A percentile compares a stretch with the other conserved stretches of the same genome.
These are phyloP conservation scores for Cucurbita argyrosperma DNA, from an alignment of 306 rosid genomes.

Conservation along the genomic window DNA sequence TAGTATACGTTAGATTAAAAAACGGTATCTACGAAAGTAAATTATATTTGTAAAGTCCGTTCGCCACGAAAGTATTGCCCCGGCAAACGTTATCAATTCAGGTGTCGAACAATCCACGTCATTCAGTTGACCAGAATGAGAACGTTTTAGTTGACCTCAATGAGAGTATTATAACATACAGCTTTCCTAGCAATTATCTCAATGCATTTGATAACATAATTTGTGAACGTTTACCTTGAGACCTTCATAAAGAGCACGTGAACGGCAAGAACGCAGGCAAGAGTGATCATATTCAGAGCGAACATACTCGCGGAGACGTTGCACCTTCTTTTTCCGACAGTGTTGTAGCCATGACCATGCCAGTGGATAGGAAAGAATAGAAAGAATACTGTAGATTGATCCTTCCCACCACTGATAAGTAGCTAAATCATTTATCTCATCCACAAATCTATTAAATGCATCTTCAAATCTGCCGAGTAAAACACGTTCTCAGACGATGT, in stretches of 20 bases:
- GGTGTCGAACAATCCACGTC: background rate
- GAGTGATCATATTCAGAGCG: constrained; percentile 42
- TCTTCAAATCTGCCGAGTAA: constrained; percentile 30
- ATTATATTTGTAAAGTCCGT: background rate
- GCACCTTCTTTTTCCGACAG: constrained; percentile 28
- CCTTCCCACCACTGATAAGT: constrained; percentile 47
- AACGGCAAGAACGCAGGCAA: constrained; percentile 39
- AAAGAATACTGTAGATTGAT: constrained; percentile 30
- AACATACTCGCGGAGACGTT: constrained; percentile 35
- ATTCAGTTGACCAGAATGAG: background rate
- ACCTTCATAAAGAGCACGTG: constrained; percentile 45
- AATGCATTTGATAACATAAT: background rate
- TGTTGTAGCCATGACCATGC: constrained; percentile 39
- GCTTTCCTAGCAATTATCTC: background rate
- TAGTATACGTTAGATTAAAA: background rate
- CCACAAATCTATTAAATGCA: constrained; percentile 41
- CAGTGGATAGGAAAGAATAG: constrained; percentile 28
- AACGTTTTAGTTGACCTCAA: background rate
- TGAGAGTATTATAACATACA: background rate
- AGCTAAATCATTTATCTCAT: constrained; percentile 30
- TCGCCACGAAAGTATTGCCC: background rate
- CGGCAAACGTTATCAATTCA: background rate
- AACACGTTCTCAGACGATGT: background rate
- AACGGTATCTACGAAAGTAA: background rate
- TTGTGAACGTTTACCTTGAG: constrained; percentile 21